Base-by-base conservation (phyloP, 2,329 filamentous ascomycete species). In the Fusarium sp. region DNA sequence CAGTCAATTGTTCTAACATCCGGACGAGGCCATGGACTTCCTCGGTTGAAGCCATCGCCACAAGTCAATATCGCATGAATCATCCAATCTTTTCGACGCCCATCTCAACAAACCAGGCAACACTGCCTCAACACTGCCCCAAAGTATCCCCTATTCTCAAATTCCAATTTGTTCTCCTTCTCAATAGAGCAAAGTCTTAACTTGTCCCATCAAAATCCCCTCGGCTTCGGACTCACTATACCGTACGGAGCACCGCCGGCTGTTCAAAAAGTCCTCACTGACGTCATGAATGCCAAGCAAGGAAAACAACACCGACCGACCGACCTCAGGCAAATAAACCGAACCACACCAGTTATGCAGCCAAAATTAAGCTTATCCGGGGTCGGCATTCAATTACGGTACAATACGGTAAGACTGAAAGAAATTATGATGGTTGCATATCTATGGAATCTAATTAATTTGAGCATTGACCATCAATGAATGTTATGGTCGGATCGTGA, bases 121-220 rank as follows among this genome's bases (percentile, higher is more conserved):
- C 53, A 43, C 44, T 40, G 62, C 62, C 62, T 22, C 62, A 34
- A 29, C 62, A 46, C 59, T 38, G 67, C 68, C 67, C 43, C 63
- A 16, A 30, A 47, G 14, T 15, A 62, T 10, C 20, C 11, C 18
- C 38, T 60, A 38, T 38, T 6, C 5, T 18, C 34, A 22, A 46
- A 53, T 42, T 30, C 49, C 38, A 62, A 46, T 16, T 6, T 24
- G 4, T 20, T 54, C 38, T 32, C 63, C 60, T 52, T 51, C 60
- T 59, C 25, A 29, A 51, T 65, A 43, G 30, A 29, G 50, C n/a
- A 59, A 59, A 44, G 56, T 20, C 16, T 12, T 18, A 25, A 27
- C 18, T 24, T 24, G 22, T 27, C 8, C 14, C 15, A 22, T 29
- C n/a, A 29, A 43, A n/a, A n/a, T n/a, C 34, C 15, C n/a, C 14